These are phyloP conservation scores for Periglandula ipomoeae DNA, from an alignment of 2,329 filamentous ascomycete genomes.

Conservation along the genomic window DNA sequence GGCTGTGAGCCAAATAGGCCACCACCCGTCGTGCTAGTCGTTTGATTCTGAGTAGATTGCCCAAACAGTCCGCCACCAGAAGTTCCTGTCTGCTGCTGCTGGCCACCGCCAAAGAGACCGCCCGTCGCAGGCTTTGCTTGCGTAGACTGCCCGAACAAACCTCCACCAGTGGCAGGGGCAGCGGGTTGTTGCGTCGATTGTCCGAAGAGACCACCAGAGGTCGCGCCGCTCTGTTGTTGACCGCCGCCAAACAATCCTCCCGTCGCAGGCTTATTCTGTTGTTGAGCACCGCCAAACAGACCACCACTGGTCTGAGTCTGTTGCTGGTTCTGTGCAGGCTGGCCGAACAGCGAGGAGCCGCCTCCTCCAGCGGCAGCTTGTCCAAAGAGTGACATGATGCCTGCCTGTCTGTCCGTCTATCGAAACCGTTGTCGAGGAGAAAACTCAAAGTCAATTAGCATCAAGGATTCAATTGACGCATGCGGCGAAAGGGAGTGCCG, in stretches of 20 bases:
- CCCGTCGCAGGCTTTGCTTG: slow-evolving; percentile 12
- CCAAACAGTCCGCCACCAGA: slow-evolving; percentile 9
- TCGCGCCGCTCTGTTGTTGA: slow-evolving; percentile 3
- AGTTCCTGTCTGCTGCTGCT: slow-evolving; percentile 14
- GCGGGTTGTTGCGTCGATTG: slow-evolving; percentile 7
- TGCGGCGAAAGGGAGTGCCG: neutral
- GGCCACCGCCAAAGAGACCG: slow-evolving; percentile 10
- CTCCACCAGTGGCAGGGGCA: slow-evolving; percentile 7
- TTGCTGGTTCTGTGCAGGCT: slow-evolving; percentile 8
- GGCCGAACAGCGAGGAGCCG: slow-evolving; percentile 19
- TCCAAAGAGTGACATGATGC: slow-evolving; percentile 27
- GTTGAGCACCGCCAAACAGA: slow-evolving; percentile 8
- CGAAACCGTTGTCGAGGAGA: neutral
- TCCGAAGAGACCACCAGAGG: slow-evolving; percentile 5
- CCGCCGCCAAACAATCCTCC: slow-evolving; percentile 6
- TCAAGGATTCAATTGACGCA: neutral
- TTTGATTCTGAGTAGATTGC: slow-evolving; percentile 6
- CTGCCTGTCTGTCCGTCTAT: neutral
- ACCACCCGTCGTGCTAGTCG: slow-evolving; percentile 6
- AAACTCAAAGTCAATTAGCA: too few relatives aligned
- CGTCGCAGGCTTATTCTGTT: slow-evolving; percentile 6
- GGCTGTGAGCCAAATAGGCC: slow-evolving; percentile 14
- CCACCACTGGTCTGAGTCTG: slow-evolving; percentile 10
- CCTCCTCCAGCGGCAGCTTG: slow-evolving; percentile 16
- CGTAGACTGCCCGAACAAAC: slow-evolving; percentile 15